Evolutionary conservation across 106 monocot species (phyloP), one percentile per base, ranked within the genome.

Genomic region (Agapanthus africanus): DNA sequence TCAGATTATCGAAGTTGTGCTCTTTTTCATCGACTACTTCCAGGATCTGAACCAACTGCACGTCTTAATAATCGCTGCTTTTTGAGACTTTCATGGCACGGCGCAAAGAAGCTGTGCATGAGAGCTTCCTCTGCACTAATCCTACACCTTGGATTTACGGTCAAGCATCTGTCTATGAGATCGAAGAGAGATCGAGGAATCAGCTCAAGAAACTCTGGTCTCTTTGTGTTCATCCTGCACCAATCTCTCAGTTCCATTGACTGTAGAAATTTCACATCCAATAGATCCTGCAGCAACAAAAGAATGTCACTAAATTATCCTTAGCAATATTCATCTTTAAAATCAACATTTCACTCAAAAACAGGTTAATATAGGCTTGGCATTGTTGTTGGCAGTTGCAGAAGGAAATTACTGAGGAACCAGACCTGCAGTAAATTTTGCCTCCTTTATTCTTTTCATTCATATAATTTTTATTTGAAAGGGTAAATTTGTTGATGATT

Each of bases 121-220:
- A 99, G 56, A 68, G 92, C 92, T 51, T 92, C 97, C 69, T 93
- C 97, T 32, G 89, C 77, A 2, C 78, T 83, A 44, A 92, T 72
- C 70, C 90, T 72, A 6, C 66, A 25, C 68, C 97, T 82, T 4
- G 87, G 92, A 32, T 99, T 99, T 19, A 93, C 92, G 9, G 80
- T 76, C 72, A 99, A 76, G 51, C 97, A 99, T 50, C 76, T 89
- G 59, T 93, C 81, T 5, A 99, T 44, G 14, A 99, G 85, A 80
- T 99, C 81, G 67, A 87, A 87, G 2, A 99, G 79, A 6, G 87
- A 79, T 5, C 72, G 66, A 1, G 97, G 89, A 42, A 87, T 60
- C 23, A 11, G 51, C 26, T 87, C 70, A 16, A 93, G 27, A 34
- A 99, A 87, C 23, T 87, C 89, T 3, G 81, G 78, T 50, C 83